Base-by-base conservation (phyloP, 2,329 filamentous ascomycete genomes). In the Botrytis elliptica region DNA sequence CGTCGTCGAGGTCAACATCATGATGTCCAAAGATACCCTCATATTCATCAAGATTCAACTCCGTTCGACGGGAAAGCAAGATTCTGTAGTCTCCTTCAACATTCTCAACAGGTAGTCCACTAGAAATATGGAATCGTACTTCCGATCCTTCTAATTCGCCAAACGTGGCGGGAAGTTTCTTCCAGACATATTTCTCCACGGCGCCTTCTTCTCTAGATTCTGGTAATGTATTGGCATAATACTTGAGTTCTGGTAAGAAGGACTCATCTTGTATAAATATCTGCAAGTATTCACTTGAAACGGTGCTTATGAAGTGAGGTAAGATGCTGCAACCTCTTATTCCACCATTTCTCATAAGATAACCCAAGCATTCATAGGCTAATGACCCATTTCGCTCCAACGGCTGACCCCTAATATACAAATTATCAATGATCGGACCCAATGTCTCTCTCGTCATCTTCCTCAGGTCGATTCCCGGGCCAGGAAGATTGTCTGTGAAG, bases 271-370 rank as follows among this genome's bases (percentile, higher is more conserved):
- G 14, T 18, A 36, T 14, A 20, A 33, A 29, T 3, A 12, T 12
- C 2, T 14, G n/a, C 7, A 62, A 18, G 10, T 14, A 22, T 62
- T 64, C 38, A 12, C 66, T 38, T 9, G 16, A n/a, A 1, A 57
- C 1, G 7, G 25, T 42, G 18, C 49, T 57, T 55, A 20, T 57
- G 49, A 52, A 64, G 59, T 14, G 20, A 36, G 55, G 40, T 14
- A 33, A 22, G n/a, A 22, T 14, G 20, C 25, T n/a, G 16, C 22
- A 20, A 38, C 66, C 49, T 10, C n/a, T 42, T 4, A 68, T 22
- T 25, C 68, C 68, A 12, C 55, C 55, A 44, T 70, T 57, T 38
- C 46, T 63, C 29, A 70, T 29, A 38, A 70, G 68, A 46, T n/a
- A 63, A 9, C 55, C 22, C 5, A 64, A 49, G 40, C 38, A 63